phyloP scores from a whole-genome alignment of 495 filamentous ascomycete genomes.

The Aspergillus conjunctus region DNA sequence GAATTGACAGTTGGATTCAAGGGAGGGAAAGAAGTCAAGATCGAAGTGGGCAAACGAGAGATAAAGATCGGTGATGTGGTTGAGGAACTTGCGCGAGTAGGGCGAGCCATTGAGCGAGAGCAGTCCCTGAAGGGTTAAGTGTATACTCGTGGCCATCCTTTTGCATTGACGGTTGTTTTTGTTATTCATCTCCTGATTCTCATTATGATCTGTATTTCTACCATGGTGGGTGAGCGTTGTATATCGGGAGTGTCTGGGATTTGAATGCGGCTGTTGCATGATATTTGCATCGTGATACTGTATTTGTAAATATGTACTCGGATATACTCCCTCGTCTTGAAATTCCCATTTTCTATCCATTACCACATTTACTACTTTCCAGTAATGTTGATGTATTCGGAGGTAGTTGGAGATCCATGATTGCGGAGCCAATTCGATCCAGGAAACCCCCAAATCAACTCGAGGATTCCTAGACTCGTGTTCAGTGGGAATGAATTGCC shows the following conservation, averaged over 20 bases:
- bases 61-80: slow-evolving; percentile 83
- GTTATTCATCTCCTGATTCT: neutral
- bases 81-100: slow-evolving; percentile 90
- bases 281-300: neutral
- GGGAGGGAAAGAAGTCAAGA: slow-evolving; percentile 50
- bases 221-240: too few species aligned
- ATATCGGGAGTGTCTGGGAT: neutral
- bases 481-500: too few species aligned
- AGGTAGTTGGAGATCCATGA: too few species aligned
- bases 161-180: neutral
- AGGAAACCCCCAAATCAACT: neutral
- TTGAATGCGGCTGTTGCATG: neutral
- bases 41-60: slow-evolving; percentile 81
- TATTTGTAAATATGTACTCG: neutral
- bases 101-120: slow-evolving; percentile 73
- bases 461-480: too few species aligned
- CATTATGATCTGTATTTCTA: slow-evolving; percentile 25
- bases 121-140: slow-evolving; percentile 70
- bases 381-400: too few species aligned
- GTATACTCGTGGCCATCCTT: neutral
- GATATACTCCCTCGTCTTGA: neutral
- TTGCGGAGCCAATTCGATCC: too few species aligned
- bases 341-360: neutral
- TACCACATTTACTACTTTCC: too few species aligned
- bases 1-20: slow-evolving; percentile 70